Percentiles rank a stretch among this genome's conserved stretches.
Evolutionary conservation across 768 basidiomycete genomes (phyloP).

Genomic region (Pleurotus pulmonarius): DNA sequence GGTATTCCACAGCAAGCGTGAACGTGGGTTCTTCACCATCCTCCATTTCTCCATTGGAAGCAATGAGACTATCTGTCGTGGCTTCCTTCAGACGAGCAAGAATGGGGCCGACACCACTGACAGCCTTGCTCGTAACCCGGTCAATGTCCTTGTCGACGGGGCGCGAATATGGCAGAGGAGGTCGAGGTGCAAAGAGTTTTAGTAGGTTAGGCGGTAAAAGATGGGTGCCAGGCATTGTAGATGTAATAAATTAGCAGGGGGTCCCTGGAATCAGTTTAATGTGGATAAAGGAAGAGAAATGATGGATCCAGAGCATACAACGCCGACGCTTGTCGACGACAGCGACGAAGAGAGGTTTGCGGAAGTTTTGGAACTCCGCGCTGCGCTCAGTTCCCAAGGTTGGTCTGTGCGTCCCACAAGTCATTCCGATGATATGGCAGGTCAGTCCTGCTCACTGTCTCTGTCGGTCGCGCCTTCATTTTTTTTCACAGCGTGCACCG

Average conservation of each 20-base stretch:
- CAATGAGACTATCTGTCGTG: slow-evolving; percentile 61
- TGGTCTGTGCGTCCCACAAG: not conserved
- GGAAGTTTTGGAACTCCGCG: slow-evolving; percentile 19
- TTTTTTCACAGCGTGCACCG: not conserved
- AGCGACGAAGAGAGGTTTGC: slow-evolving; percentile 6
- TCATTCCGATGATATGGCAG: not conserved
- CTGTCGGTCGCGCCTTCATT: not conserved
- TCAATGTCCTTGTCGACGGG: slow-evolving; percentile 84
- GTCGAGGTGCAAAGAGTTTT: slow-evolving; percentile 93
- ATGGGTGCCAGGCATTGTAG: slow-evolving; percentile 68
- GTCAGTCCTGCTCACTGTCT: slow-evolving; percentile 1
- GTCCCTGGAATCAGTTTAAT: not conserved
- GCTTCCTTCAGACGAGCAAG: slow-evolving; percentile 74
- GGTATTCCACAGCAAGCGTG: slow-evolving; percentile 80
- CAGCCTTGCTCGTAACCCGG: slow-evolving; percentile 63
- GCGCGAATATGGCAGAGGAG: slow-evolving; percentile 81
- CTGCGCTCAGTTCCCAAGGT: not conserved
- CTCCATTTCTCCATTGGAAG: slow-evolving; percentile 63
- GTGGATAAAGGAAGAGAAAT: not conserved
- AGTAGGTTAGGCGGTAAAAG: slow-evolving; percentile 93
- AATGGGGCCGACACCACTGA: slow-evolving; percentile 73
- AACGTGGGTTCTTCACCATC: slow-evolving; percentile 81
- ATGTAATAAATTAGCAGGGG: not conserved
- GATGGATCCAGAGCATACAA: not conserved
- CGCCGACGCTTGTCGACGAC: slow-evolving; percentile 10